These are phyloP conservation scores for Cucumis sativus DNA, from an alignment of 306 rosid genomes.

Conservation along the genomic window Cucumber_9930_V3 NC_026656.2:6878001-6878500, in stretches of 20 bases:
- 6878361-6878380: neutral
- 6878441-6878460: neutral
- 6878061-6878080: no score
- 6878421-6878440: neutral
- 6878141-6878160: no score
- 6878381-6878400: neutral
- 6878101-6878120: no score
- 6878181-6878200: neutral
- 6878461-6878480: no score
- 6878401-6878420: neutral
- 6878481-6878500: no score
- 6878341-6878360: neutral
- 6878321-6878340: neutral
- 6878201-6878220: neutral
- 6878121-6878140: no score
- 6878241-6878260: neutral
- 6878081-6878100: no score
- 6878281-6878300: neutral
- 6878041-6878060: no score
- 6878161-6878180: neutral
- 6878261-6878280: neutral
- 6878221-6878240: neutral
- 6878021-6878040: no score
- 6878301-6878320: neutral
- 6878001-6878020: no score